Evolutionary conservation across 148 eudicot genomes (phyloP), one percentile per base, ranked within the genome.

Genomic region (Rhododendron ferrugineum): DNA sequence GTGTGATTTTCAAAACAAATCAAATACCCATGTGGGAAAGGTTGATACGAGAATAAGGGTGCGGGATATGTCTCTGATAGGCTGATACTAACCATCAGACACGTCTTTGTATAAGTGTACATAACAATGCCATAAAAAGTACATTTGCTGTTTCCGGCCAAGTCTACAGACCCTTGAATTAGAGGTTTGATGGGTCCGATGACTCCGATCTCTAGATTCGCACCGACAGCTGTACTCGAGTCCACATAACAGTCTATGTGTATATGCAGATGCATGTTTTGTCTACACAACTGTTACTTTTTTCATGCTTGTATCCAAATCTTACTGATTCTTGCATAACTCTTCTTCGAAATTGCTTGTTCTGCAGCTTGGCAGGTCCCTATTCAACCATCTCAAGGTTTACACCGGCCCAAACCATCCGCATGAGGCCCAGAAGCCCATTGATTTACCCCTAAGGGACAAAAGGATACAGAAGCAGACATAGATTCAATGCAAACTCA

Each of bases 301-400:
- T 58, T 6, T 79, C 46, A 64, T 66, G 47, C 15, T 70, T 49
- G 23, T 10, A 22, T 23, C n/a, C 23, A 20, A 50, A 52, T 70
- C 14, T 68, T 76, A 60, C 30, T 28, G 37, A 42, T 84, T 66
- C 23, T 37, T 83, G 52, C 22, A 11, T 42, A 82, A 40, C 34
- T 64, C 42, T 56, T 47, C 56, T 64, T 26, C 22, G 47, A 81
- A 32, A 62, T 84, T 85, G 64, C 47, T 64, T 49, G 26, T 79
- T 74, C 15, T 89, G 86, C 98, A 97, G 98, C 96, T 97, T 40
- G 98, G 99, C 9, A 93, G 99, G 68, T 76, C 89, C 26, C 84
- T 97, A 52, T 97, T 97, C 87, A 93, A 89, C 91, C 99, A 97
- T 88, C 98, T 97, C 6, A 95, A 97, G 93, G 98, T 97, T 74